Base-by-base conservation (phyloP, 306 rosid genomes). In the Fragaria nilgerrensis region DNA sequence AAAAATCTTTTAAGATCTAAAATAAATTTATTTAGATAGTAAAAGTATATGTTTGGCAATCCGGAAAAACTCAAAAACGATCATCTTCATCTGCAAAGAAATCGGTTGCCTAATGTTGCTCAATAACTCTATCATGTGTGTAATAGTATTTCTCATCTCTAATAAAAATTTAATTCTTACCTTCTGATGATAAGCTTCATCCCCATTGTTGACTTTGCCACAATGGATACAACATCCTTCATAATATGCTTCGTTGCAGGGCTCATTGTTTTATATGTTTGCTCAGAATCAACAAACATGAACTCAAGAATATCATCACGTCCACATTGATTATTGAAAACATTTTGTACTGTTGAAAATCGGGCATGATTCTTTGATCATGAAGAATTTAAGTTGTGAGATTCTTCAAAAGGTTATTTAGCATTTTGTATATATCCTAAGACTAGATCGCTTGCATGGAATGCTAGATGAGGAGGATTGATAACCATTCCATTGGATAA, bases 371-470 rank as follows among this genome's bases (percentile, higher is more conserved):
- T 70, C 43, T 32, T 6, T 29, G 15, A 16, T 22, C 23, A 37
- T 16, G 13, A 52, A 36, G 50, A 10, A 2, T 1, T 36, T n/a
- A 2, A 7, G 8, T 71, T 52, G 22, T 62, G 59, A 27, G 68
- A 8, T n/a, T n/a, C n/a, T n/a, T n/a, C n/a, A n/a, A n/a, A 67
- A 66, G 45, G 77, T 68, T 64, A 77, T 82, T n/a, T 22, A 22
- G 68, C 75, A 73, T 56, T 75, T 15, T 19, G 23, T 10, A 85
- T 80, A 86, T 81, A 84, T 80, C 81, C 8, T 37, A 77, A 77
- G 32, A 74, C 71, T 74, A 43, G 77, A 84, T 86, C 82, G 80
- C 91, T 79, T 70, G 87, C 82, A 61, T 25, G 76, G 76, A 76
- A 43, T 37, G 69, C 41, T 52, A 52, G 11, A 72, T 44, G 67